Evolutionary conservation across 2,329 filamentous ascomycete genomes (phyloP), one percentile per base, ranked within the genome.

Genomic region (Fusarium buxicola): DNA sequence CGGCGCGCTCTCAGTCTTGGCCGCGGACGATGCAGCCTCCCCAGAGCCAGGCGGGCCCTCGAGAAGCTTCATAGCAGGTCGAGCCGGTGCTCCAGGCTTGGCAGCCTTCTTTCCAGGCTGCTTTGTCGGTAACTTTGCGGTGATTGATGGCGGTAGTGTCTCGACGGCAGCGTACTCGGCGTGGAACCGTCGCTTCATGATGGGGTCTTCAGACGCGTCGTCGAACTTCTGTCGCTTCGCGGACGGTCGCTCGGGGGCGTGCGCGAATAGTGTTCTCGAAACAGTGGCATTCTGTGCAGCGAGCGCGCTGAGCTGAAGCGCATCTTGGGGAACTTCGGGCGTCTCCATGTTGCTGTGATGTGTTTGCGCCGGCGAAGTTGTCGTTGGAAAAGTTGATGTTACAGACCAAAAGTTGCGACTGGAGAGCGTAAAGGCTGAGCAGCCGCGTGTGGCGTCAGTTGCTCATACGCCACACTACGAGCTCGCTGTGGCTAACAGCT

Each of bases 81-180:
- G 60, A 34, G 52, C 59, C n/a, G 63, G 61, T 87, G 57, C 54
- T 41, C 61, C 65, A 16, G 88, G 86, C 75, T 88, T 91, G 8
- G 58, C 58, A 16, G 58, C 35, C 56, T 73, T 77, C 63, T 73
- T 77, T 21, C 69, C 70, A 3, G 69, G 61, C 45, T 75, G 68
- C 32, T 72, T 75, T 8, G 70, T 86, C 12, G 90, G 89, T 75
- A 94, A 90, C 74, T 94, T 95, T 18, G 91, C 89, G 31, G 91
- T 91, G 16, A 97, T 83, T 2, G 86, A 86, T 18, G 89, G 86
- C 7, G 94, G 94, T 4, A 97, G 83, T 61, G 90, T 89, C 73
- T 88, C 86, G 18, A 95, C 89, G 71, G 89, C 82, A 68, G 88
- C 85, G 76, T 97, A 97, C 79, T 97, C 93, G 71, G 81, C 82